Evolutionary conservation across 2,329 filamentous ascomycete species (phyloP), one percentile per base, ranked within the genome.

Genomic region (Sporothrix protearum): DNA sequence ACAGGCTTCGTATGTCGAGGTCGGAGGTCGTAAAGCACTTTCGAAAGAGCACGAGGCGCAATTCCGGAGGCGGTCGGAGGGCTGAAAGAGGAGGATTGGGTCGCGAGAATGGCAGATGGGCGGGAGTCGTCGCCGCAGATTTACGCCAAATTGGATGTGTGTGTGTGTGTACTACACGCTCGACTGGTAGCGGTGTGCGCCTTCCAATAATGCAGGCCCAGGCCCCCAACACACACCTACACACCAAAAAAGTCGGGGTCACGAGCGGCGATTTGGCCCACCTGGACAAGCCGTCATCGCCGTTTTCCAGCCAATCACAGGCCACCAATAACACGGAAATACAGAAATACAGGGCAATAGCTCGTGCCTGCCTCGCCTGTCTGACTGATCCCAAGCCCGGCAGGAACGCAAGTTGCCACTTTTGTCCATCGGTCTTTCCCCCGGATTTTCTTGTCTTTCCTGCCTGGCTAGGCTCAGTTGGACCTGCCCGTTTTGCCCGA

Each of bases 181-280:
- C 28, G 28, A 16, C 28, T 45, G 42, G 63, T 39, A 67, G 64
- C 64, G 64, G 64, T 66, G 63, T 51, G 49, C 22, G n/a, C 8
- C 59, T 25, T 12, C 36, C 42, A 19, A 10, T 53, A 14, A 22
- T 53, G 22, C 22, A 25, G 22, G n/a, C 14, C 28, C 25, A 67
- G 42, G 42, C 14, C 42, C 42, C 42, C 12, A 47, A 47, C 42
- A 36, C 14, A 47, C 42, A 36, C 8, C 33, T 36, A 8, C 2
- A 25, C 22, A 19, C 33, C 4, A 42, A 57, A 69, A 30, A n/a
- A 28, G 30, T 55, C 51, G 30, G 49, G 66, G 66, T 68, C 66
- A 68, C 66, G 51, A 57, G 67, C 67, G 9, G 45, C 64, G 30
- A 51, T 39, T 68, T 45, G 30, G 49, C 66, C 66, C 66, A 55